Base-by-base conservation (phyloP, 73 alveolate genomes). In the Paramecium sonneborni region DNA sequence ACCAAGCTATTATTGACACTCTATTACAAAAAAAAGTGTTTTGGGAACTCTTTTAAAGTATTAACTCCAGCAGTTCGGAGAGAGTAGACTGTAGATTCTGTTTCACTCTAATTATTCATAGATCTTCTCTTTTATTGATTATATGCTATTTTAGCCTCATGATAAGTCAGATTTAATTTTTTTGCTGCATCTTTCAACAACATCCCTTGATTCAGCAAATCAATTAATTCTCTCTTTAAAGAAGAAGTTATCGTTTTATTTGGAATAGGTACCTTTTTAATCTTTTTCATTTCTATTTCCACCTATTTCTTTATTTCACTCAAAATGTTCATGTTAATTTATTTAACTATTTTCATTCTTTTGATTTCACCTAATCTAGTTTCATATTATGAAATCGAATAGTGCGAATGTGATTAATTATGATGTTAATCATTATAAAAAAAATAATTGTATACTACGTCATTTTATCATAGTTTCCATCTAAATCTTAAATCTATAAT, bases 91-190 rank as follows among this genome's bases (percentile, higher is more conserved):
- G 38, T 20, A 2, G 84, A 67, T 67, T 67, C 38, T 21, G 84
- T 67, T 26, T 67, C 84, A 12, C 48, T 30, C 20, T 74, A 43
- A 74, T 23, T 30, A 74, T 12, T 35, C 38, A 52, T 52, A 21
- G 55, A 32, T 35, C 34, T 74, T 20, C 87, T 74, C 46, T 74
- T 74, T 21, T 32, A 74, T 35, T 74, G 68, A 38, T 74, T 74
- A 18, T 35, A 35, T 32, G 87, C 87, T 32, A 74, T 37, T 38
- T 74, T 74, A 1, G 87, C 87, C 8, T 74, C 67, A 74, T 74
- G 87, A 38, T 74, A 74, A 35, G 26, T 74, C 0, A 74, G 18
- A 35, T 38, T 43, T n/a, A 74, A 43, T 15, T 74, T 24, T 74
- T 35, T 74, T 14, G 87, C 87, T 24, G 87, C 87, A 35, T 74